These are phyloP conservation scores for Protostelium mycophagum DNA, from an alignment of 78 protist species.

Conservation along the genomic window DNA sequence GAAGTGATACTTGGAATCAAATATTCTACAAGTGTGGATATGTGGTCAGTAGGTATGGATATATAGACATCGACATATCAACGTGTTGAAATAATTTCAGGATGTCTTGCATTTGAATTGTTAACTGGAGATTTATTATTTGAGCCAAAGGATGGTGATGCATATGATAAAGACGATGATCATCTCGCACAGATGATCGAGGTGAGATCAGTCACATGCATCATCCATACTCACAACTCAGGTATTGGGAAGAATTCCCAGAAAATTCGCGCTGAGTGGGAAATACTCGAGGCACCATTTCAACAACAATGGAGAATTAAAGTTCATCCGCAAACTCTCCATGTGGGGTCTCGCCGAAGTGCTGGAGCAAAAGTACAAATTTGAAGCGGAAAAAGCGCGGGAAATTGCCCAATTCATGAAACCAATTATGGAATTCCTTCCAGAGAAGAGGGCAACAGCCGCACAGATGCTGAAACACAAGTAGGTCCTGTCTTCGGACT, in stretches of 20 bases:
- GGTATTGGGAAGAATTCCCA: slow-evolving; percentile 82
- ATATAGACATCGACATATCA: neutral
- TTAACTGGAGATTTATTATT: slow-evolving; percentile 94
- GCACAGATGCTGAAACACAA: slow-evolving; percentile 45
- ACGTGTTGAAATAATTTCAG: neutral
- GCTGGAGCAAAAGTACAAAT: slow-evolving; percentile 72
- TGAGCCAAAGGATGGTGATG: slow-evolving; percentile 75
- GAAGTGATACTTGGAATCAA: slow-evolving; percentile 87
- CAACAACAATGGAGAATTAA: slow-evolving; percentile 70
- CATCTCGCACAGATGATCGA: slow-evolving; percentile 36
- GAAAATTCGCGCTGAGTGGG: slow-evolving; percentile 18
- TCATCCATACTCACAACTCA: slow-evolving; percentile 69
- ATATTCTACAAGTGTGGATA: slow-evolving; percentile 72
- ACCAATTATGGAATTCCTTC: slow-evolving; percentile 78
- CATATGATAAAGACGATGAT: slow-evolving; percentile 74
- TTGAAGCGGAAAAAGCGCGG: slow-evolving; percentile 43
- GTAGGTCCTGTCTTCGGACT: too few species aligned
- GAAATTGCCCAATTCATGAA: slow-evolving; percentile 69
- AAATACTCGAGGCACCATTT: slow-evolving; percentile 45
- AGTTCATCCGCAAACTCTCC: slow-evolving; percentile 61
- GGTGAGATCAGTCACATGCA: neutral
- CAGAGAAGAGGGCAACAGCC: slow-evolving; percentile 83
- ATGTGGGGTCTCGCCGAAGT: slow-evolving; percentile 76
- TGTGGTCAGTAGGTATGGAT: slow-evolving; percentile 57
- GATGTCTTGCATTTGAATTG: slow-evolving; percentile 81